phyloP scores from a whole-genome alignment of 2,329 filamentous ascomycete species.

The Escovopsis sp. region DNA sequence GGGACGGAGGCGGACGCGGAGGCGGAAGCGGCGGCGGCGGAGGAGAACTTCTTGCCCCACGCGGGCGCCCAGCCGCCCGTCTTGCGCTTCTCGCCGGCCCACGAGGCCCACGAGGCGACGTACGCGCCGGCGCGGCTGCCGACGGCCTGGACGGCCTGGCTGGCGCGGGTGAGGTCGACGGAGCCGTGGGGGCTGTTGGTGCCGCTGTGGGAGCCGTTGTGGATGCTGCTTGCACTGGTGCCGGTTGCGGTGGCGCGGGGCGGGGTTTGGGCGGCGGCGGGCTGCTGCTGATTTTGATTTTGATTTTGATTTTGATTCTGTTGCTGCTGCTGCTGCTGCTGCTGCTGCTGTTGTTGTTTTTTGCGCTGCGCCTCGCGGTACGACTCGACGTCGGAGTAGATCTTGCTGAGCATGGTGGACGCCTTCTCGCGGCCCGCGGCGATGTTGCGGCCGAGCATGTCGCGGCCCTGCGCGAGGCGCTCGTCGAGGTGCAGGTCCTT shows the following conservation, averaged over 20 bases:
- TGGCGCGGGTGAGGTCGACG: constrained; percentile 25
- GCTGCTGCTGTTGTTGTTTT: constrained; percentile 26
- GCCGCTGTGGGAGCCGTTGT: constrained; percentile 3
- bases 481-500: constrained; percentile 91
- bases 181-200: constrained; percentile 5
- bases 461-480: constrained; percentile 65
- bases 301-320: too few species aligned
- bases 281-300: too few species aligned
- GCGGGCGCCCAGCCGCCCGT: constrained; percentile 28
- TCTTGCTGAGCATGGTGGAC: constrained; percentile 68
- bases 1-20: constrained; percentile 19
- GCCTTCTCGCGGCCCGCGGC: constrained; percentile 80
- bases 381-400: constrained; percentile 80
- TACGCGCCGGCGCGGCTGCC: constrained; percentile 46
- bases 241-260: too few species aligned
- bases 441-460: constrained; percentile 79
- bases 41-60: constrained; percentile 26
- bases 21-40: too few species aligned
- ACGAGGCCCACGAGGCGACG: constrained; percentile 53
- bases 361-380: constrained; percentile 31
- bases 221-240: too few species aligned
- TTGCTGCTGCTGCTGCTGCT: too few species aligned
- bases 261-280: too few species aligned
- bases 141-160: constrained; percentile 32
- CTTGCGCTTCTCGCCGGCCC: constrained; percentile 65